Percentiles rank a stretch among this genome's conserved stretches.
Conservation (phyloP, 2,329 filamentous ascomycete genomes). For the Aureobasidium uvarum region DNA sequence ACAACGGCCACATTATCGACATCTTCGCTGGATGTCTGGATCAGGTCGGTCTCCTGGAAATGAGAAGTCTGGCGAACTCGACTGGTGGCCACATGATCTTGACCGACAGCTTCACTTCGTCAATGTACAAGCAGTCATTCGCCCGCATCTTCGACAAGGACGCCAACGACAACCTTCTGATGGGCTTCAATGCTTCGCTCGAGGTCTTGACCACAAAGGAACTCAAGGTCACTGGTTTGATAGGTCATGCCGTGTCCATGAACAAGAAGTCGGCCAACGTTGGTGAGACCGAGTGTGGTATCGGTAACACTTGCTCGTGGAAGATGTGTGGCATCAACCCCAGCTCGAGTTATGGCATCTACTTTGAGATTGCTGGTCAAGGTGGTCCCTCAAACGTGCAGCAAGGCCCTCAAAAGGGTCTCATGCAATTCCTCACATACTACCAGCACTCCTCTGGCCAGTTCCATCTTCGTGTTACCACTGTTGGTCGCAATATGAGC, state of each 20-base stretch:
- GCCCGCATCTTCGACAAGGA: constrained; percentile 97
- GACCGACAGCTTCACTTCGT: constrained; percentile 97
- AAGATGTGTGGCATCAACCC: constrained; percentile 99
- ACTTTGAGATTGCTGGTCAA: constrained; percentile 96
- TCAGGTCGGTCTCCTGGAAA: constrained; percentile 94
- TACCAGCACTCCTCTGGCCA: constrained; percentile 97
- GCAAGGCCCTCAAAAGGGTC: constrained; percentile 82
- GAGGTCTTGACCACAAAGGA: constrained; percentile 98
- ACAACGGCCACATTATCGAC: constrained; percentile 96
- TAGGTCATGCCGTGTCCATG: constrained; percentile 91
- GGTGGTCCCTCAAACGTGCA: constrained; percentile 82
- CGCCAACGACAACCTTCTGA: constrained; percentile 85
- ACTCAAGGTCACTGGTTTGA: constrained; percentile 94
- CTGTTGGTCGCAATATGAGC: constrained; percentile 84
- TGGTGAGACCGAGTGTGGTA: constrained; percentile 96
- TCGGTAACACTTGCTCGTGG: constrained; percentile 98
- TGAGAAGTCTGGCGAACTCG: constrained; percentile 95
- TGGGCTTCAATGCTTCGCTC: constrained; percentile 97
- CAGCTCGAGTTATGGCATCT: constrained; percentile 87
- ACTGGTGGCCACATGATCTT: constrained; percentile 98
- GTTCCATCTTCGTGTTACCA: constrained; percentile 94
- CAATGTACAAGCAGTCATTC: constrained; percentile 99
- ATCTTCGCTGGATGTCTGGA: constrained; percentile 97
- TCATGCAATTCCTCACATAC: constrained; percentile 98
- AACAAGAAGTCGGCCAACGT: constrained; percentile 99